Conservation (phyloP, 176 grass and related monocot genomes). For the Ensete glaucum region DNA sequence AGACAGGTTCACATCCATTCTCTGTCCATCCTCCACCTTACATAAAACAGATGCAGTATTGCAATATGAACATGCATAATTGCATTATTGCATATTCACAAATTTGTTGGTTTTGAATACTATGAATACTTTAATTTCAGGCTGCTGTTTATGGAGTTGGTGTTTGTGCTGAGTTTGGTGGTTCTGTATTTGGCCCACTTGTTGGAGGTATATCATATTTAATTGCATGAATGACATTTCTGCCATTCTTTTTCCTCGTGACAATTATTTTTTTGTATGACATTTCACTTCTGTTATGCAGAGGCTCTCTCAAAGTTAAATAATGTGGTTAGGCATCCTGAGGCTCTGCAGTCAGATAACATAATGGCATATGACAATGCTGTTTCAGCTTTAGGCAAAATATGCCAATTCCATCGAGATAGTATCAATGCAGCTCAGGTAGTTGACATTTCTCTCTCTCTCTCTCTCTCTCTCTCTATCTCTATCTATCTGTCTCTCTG, state of each 20-base stretch:
- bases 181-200: slow-evolving; percentile 70
- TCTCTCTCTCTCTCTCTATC: background rate
- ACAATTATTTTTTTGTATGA: background rate
- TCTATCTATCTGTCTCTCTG: too few species aligned
- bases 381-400: slow-evolving; percentile 91
- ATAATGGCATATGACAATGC: slow-evolving; percentile 98
- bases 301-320: slow-evolving; percentile 94
- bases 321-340: slow-evolving; percentile 77
- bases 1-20: slow-evolving; percentile 51
- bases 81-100: too few species aligned
- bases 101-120: too few species aligned
- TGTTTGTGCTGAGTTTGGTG: slow-evolving; percentile 92
- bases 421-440: slow-evolving; percentile 80
- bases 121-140: slow-evolving; percentile 20
- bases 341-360: slow-evolving; percentile 67
- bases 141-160: slow-evolving; percentile 98
- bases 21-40: background rate
- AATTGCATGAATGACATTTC: background rate
- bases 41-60: background rate
- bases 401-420: slow-evolving; percentile 84
- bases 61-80: too few species aligned
- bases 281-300: slow-evolving; percentile 18
- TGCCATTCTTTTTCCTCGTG: background rate
- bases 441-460: background rate
- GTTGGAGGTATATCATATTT: slow-evolving; percentile 66